Percentiles rank a stretch among this genome's conserved stretches.
phyloP scores from a whole-genome alignment of 805 yeast genomes.

The Kuraishia hungarica region DNA sequence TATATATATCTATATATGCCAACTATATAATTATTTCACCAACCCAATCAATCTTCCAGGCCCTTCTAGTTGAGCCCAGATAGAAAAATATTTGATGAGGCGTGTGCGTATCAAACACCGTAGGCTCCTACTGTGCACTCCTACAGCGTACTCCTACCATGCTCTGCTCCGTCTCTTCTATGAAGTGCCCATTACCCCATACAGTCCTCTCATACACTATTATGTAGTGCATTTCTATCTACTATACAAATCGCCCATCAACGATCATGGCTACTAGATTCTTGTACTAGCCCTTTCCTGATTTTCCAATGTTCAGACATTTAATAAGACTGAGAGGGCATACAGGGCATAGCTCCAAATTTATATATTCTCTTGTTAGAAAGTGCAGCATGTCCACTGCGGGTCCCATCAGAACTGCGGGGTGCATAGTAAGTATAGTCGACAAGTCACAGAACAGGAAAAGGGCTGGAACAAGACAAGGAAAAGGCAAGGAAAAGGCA shows the following conservation, averaged over 20 bases:
- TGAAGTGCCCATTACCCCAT: no score
- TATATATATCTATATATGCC: background rate
- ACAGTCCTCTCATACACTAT: no score
- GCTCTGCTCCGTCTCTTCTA: no score
- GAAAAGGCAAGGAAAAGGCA: background rate
- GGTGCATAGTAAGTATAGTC: constrained; percentile 1
- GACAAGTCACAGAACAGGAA: no score
- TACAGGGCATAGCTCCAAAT: background rate
- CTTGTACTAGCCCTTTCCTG: background rate
- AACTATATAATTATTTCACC: no score
- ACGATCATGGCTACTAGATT: background rate
- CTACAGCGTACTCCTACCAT: no score
- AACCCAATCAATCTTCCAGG: background rate
- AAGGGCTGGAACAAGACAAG: background rate
- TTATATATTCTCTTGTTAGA: background rate
- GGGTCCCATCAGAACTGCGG: background rate
- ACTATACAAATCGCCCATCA: background rate
- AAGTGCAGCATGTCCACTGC: background rate
- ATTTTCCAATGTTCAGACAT: background rate
- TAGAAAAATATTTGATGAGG: background rate
- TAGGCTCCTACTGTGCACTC: no score
- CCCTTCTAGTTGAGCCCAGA: background rate
- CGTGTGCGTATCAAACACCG: background rate
- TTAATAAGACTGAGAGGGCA: background rate
- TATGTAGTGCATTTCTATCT: background rate